These are phyloP conservation scores for Salix purpurea DNA, from an alignment of 345 rosid species.

Conservation along the genomic window DNA sequence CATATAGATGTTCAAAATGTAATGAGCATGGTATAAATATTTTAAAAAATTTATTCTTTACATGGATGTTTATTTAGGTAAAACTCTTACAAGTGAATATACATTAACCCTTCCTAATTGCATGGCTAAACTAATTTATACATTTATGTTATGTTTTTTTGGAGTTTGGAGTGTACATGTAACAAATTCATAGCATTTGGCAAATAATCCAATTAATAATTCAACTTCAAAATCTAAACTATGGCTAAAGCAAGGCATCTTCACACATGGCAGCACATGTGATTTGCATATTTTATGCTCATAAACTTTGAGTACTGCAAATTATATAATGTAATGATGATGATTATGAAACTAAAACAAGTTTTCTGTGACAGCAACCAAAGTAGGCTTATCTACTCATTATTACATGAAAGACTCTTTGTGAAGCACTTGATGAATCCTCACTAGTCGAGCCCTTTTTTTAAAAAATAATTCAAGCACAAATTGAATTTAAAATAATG, in stretches of 20 bases:
- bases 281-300: neutral
- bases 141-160: neutral
- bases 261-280: neutral
- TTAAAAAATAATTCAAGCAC: too few relatives aligned
- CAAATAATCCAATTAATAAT: neutral
- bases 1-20: too few relatives aligned
- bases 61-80: too few relatives aligned
- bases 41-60: too few relatives aligned
- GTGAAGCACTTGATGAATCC: neutral
- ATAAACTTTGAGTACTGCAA: neutral
- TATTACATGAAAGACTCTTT: neutral
- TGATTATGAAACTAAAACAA: neutral
- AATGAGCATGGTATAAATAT: too few relatives aligned
- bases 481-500: too few relatives aligned
- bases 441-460: neutral
- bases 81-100: too few relatives aligned
- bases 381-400: neutral
- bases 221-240: neutral
- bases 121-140: neutral
- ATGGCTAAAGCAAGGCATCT: neutral
- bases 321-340: neutral
- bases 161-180: neutral
- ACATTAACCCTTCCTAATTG: neutral
- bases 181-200: neutral
- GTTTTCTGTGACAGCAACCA: neutral